Base-by-base conservation (phyloP, 2,329 filamentous ascomycete genomes). In the Sordariomycetes sp. region DNA sequence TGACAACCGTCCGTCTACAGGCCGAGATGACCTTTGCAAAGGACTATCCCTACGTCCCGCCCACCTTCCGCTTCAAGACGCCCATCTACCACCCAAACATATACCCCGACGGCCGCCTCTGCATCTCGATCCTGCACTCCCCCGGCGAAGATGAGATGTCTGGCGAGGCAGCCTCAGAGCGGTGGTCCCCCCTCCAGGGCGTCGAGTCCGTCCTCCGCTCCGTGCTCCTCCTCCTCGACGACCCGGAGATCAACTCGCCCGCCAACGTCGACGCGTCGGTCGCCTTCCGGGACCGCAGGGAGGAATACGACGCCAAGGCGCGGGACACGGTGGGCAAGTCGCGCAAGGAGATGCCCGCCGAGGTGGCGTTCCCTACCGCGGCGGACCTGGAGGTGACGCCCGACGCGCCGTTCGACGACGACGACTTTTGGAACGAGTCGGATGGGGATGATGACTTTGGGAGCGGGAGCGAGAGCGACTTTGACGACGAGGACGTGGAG, bases 201-300 rank as follows among this genome's bases (percentile, higher is more conserved):
- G 92, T 95, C 53, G 94, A 97, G 73, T 95, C 90, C 2, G 91
- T 99, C 39, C 80, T 99, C 20, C 90, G 95, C 61, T 96, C 90
- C 10, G 89, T 97, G 20, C 81, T 97, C 8, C 86, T 94, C 6
- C 82, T 99, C 2, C 83, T 99, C 57, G 94, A 97, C 68, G 90
- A 96, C 64, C 90, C 92, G 15, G 92, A 99, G 70, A 89, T 95
- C 65, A 90, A 85, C 64, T 96, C 90, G 0, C 90, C 94, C 0
- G 94, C 92, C 61, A 97, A 97, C 68, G 91, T 97, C 57, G 92
- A 97, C 64, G 92, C 94, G 1, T 84, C 89, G 58, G 86, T 96
- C 25, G 81, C 90, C 75, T 86, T 95, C 65, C 85, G 92, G 60
- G 89, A 91, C 63, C 72, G 85, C 35, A 82, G 83, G 0, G 74